These are phyloP conservation scores for Hypoxylon fuscum DNA, from an alignment of 495 filamentous ascomycete genomes.

Conservation along the genomic window DNA sequence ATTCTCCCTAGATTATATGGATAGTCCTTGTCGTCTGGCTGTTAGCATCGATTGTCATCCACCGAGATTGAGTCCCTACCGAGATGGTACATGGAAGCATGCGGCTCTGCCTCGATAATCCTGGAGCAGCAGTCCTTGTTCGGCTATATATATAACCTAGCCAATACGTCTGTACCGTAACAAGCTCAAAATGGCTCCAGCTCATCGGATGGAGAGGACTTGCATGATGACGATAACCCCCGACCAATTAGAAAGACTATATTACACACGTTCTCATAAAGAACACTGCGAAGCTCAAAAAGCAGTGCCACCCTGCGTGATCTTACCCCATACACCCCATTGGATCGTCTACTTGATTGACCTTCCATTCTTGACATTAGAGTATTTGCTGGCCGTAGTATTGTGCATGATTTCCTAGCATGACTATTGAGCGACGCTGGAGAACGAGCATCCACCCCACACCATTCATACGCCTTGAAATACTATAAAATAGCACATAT, in stretches of 20 bases:
- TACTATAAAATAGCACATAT: conserved; percentile 26
- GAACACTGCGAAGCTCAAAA: conserved; percentile 13
- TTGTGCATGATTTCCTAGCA: background rate
- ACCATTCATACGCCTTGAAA: conserved; percentile 26
- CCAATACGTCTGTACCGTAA: conserved; percentile 11
- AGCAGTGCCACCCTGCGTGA: conserved; percentile 17
- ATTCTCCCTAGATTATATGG: background rate
- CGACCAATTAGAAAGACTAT: conserved; percentile 19
- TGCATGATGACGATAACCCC: conserved; percentile 25
- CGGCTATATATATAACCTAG: background rate
- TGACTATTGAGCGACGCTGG: conserved; percentile 12
- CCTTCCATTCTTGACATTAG: conserved; percentile 27
- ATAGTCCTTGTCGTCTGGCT: background rate
- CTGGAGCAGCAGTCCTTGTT: background rate
- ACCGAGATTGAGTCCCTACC: too few species aligned
- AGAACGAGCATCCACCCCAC: conserved; percentile 17
- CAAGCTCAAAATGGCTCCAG: background rate
- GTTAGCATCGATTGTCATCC: too few species aligned
- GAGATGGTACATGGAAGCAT: background rate
- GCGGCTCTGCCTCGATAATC: conserved; percentile 18
- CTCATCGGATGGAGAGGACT: background rate
- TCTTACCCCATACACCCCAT: background rate
- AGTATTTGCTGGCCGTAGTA: background rate
- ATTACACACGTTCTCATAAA: conserved; percentile 37
- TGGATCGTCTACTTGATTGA: conserved; percentile 23